Evolutionary conservation across 129 eudicot genomes (phyloP), one percentile per base, ranked within the genome.

Genomic region (Erigeron canadensis): DNA sequence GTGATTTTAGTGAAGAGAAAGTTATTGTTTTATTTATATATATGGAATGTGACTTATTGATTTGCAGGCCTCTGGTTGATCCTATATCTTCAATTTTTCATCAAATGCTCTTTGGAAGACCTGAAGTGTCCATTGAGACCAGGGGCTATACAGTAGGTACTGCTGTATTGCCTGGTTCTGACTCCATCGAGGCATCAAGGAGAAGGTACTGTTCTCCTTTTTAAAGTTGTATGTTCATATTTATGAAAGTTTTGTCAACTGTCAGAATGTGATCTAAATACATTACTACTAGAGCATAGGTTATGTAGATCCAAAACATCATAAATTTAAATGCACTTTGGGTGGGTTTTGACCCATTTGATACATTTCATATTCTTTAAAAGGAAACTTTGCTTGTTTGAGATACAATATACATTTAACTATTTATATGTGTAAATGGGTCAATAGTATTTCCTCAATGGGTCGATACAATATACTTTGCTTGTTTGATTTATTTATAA

Each of bases 151-250:
- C 82, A 57, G 72, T 79, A 12, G 87, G 86, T 37, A 84, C 83
- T 44, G 65, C 76, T 47, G 41, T 90, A n/a, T 78, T 88, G 82
- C 90, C 96, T 66, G 96, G 97, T 71, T 91, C 96, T 79, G 92
- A 91, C 63, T 75, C 97, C 59, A 71, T 88, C 21, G 97, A 91
- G 81, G 88, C 97, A 69, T 80, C 97, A 10, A 84, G 92, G 77
- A 84, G 97, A 81, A 88, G 97, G 97, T 91, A 82, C 16, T 56
- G 42, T 54, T 54, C 10, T 54, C 7, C 8, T 48, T 8, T 41
- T 68, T 66, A 5, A 9, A 65, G 12, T 8, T 13, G 21, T 43
- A 23, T 43, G n/a, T 65, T 43, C 18, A 63, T 63, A 63, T 63
- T 38, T 63, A 15, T 38, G 47, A 63, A 21, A 63, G n/a, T 63